Base-by-base conservation (phyloP, 2,329 filamentous ascomycete species). In the Immersiporthe knoxdaviesiana region DNA sequence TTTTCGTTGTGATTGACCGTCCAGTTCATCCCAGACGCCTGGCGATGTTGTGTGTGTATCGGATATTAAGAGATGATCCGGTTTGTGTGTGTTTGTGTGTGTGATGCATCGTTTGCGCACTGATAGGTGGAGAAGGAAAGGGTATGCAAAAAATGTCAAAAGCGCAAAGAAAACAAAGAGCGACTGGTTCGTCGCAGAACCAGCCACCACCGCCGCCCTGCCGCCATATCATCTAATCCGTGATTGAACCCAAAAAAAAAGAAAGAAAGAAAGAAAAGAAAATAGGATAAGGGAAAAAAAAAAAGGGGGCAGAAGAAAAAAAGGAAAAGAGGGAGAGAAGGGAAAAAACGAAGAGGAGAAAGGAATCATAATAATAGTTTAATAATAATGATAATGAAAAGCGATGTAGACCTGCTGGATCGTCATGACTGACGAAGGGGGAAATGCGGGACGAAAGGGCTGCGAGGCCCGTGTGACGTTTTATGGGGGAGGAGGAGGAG, bases 391-490 rank as follows among this genome's bases (percentile, higher is more conserved):
- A 41, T 16, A 18, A 41, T 41, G 6, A 47, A 8, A 47, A 58
- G 44, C 65, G 58, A 67, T 62, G 63, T 58, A 50, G 52, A 56
- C 24, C 54, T 54, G 24, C 37, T 63, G 63, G 35, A 67, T 64
- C 21, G n/a, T 68, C 60, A 66, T 61, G 52, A n/a, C 10, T 35
- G 59, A 63, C 50, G 41, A 64, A 41, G n/a, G n/a, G n/a, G n/a
- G 62, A 14, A 44, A 35, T 39, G 32, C 35, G 37, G 54, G 47
- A 62, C 47, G 24, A 66, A 69, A 62, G 52, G 69, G 69, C 69
- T 69, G 67, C 64, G 69, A 69, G 69, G 67, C 69, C 67, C 30
- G 47, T 62, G n/a, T 65, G 63, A 21, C 61, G 64, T 35, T 69
- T 50, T 71, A 71, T 66, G 35, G 62, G 44, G n/a, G n/a, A n/a